Evolutionary conservation across 139 green algal species (phyloP).

Genomic region (Chlorella sorokiniana): DNA sequence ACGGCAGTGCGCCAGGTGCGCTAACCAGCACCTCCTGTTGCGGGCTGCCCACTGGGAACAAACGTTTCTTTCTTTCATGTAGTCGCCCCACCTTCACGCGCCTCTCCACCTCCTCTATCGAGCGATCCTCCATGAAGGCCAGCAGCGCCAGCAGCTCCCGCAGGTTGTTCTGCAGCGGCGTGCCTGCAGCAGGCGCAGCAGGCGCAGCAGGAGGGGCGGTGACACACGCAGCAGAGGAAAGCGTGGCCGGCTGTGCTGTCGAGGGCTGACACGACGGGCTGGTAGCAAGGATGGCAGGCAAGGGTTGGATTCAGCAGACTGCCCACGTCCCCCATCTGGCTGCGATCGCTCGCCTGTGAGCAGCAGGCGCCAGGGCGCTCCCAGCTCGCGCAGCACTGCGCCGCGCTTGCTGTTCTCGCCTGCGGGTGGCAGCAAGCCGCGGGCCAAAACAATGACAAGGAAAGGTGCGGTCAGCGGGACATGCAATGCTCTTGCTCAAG

Average conservation of each 20-base stretch:
- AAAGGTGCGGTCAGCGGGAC: too few relatives aligned
- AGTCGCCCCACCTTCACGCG: slow-evolving; percentile 15
- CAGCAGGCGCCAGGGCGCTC: slow-evolving; percentile 64
- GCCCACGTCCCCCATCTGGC: too few relatives aligned
- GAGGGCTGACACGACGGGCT: too few relatives aligned
- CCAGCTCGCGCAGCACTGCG: slow-evolving; percentile 19
- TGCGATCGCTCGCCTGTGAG: too few relatives aligned
- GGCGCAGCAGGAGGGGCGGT: too few relatives aligned
- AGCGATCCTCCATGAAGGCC: slow-evolving; percentile 40
- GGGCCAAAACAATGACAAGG: too few relatives aligned
- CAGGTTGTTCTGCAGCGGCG: slow-evolving; percentile 84
- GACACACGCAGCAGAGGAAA: background rate
- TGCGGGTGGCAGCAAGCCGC: background rate
- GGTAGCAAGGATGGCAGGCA: too few relatives aligned
- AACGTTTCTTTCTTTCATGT: background rate
- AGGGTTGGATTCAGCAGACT: too few relatives aligned
- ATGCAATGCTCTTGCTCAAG: too few relatives aligned
- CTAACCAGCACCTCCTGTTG: too few relatives aligned
- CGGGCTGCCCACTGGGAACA: background rate
- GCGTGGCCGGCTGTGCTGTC: too few relatives aligned
- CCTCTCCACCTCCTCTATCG: slow-evolving; percentile 5
- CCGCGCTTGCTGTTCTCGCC: slow-evolving; percentile 65
- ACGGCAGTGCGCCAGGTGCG: too few relatives aligned
- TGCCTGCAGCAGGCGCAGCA: slow-evolving; percentile 26
- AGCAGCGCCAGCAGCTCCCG: slow-evolving; percentile 77